Evolutionary conservation across 176 grass and related monocot species (phyloP), one percentile per base, ranked within the genome.

Genomic region (Avena atlantica): DNA sequence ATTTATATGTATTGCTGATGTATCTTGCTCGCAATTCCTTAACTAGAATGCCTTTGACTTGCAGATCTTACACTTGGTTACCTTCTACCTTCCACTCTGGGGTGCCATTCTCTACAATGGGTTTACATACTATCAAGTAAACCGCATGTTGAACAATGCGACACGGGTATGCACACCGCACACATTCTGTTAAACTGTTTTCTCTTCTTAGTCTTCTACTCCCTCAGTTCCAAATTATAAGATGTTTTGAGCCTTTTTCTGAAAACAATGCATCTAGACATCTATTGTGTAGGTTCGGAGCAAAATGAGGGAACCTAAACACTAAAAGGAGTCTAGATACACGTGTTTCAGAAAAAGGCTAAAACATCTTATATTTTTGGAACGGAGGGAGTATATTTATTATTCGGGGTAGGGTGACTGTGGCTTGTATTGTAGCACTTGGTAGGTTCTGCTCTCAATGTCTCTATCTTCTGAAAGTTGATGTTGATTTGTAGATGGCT

Each of bases 31-130:
- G 23, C 49, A 79, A 25, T 37, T 84, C 13, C 61, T 70, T 63
- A 12, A 76, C 50, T 84, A 83, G n/a, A 47, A 79, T 70, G 61
- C 24, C 24, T 34, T 73, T 86, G 53, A 58, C 74, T 83, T 94
- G 24, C 92, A 98, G 94, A 81, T 93, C 20, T 86, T 93, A 47
- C 94, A 94, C 62, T 84, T 98, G 56, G 82, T 98, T 93, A 96
- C 94, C 42, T 98, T 98, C 88, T 96, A 98, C 83, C 87, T 89
- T 88, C 97, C 97, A 68, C 87, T 98, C 70, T 98, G 97, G 94
- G 87, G 94, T 87, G 94, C 94, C 44, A 98, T 98, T 94, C 87
- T 98, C 78, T 98, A 98, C 87, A 98, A 98, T 87, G 97, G 92
- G 4, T 92, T 91, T 87, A 96, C 94, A 44, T 96, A 98, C 82